These are phyloP conservation scores for Cryphonectria carpinicola DNA, from an alignment of 2,329 filamentous ascomycete genomes.

Conservation along the genomic window DNA sequence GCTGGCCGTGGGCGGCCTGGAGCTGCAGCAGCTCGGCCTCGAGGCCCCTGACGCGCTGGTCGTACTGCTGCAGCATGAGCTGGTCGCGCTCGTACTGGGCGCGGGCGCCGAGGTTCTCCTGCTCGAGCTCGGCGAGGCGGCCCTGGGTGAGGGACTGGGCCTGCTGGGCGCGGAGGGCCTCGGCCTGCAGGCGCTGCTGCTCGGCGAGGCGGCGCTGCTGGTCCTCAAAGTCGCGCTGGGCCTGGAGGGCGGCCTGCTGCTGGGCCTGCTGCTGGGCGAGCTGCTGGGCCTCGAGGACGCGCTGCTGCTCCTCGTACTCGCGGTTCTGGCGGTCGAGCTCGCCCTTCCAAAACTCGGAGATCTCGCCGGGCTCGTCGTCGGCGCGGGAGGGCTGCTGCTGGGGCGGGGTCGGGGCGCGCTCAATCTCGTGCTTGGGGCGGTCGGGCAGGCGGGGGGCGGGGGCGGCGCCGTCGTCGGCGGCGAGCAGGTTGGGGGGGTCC, in stretches of 20 bases:
- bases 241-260: slow-evolving; percentile 79
- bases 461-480: slow-evolving; percentile 73
- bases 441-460: slow-evolving; percentile 79
- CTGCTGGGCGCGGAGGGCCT: slow-evolving; percentile 86
- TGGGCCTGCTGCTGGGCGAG: slow-evolving; percentile 80
- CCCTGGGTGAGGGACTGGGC: slow-evolving; percentile 93
- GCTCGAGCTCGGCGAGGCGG: slow-evolving; percentile 91
- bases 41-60: slow-evolving; percentile 88
- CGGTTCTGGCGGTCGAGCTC: slow-evolving; percentile 90
- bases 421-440: slow-evolving; percentile 76
- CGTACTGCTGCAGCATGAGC: slow-evolving; percentile 95
- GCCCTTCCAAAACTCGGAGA: slow-evolving; percentile 97
- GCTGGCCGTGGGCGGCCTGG: slow-evolving; percentile 81
- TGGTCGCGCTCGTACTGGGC: slow-evolving; percentile 98
- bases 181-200: slow-evolving; percentile 87
- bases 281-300: slow-evolving; percentile 83
- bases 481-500: slow-evolving; percentile 86
- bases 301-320: slow-evolving; percentile 94
- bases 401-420: slow-evolving; percentile 69
- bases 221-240: slow-evolving; percentile 94
- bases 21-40: slow-evolving; percentile 86
- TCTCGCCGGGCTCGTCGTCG: slow-evolving; percentile 94
- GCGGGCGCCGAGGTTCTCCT: slow-evolving; percentile 90
- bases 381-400: too few species aligned
- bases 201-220: slow-evolving; percentile 87